Conservation (phyloP, 805 yeast genomes). For the Pichia gijzeniarum region DNA sequence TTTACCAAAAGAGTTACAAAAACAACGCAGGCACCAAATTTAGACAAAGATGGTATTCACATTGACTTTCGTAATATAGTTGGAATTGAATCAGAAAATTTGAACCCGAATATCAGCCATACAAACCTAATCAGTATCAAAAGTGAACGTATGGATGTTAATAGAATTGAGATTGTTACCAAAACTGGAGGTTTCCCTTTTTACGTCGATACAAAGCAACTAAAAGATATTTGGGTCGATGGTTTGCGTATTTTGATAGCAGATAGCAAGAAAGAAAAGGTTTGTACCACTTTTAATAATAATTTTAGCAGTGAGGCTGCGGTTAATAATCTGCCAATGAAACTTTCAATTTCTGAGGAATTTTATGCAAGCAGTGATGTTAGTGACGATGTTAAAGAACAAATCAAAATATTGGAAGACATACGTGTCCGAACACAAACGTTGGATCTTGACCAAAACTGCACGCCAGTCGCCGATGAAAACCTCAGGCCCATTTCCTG, state of each 20-base stretch:
- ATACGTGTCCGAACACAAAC: slow-evolving; percentile 46
- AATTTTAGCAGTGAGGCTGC: background rate
- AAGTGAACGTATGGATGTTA: slow-evolving; percentile 37
- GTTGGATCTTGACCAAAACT: slow-evolving; percentile 32
- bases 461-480: background rate
- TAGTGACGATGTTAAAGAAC: slow-evolving; percentile 30
- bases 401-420: slow-evolving; percentile 38
- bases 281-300: background rate
- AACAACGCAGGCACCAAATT: slow-evolving; percentile 38
- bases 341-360: slow-evolving; percentile 8
- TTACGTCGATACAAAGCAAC: slow-evolving; percentile 63
- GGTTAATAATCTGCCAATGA: background rate
- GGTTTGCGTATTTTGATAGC: slow-evolving; percentile 54
- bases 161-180: slow-evolving; percentile 19
- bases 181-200: slow-evolving; percentile 40
- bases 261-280: slow-evolving; percentile 28
- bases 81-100: slow-evolving; percentile 40
- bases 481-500: slow-evolving; percentile 12
- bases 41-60: slow-evolving; percentile 48
- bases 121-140: slow-evolving; percentile 47
- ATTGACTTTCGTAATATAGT: slow-evolving; percentile 48
- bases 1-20: slow-evolving; percentile 35
- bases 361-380: slow-evolving; percentile 7
- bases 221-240: slow-evolving; percentile 70
- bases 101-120: slow-evolving; percentile 33